Percentiles rank a stretch among this genome's conserved stretches.
Evolutionary conservation across 2,329 filamentous ascomycete species (phyloP).

Genomic region (Hypoxylon sp.): DNA sequence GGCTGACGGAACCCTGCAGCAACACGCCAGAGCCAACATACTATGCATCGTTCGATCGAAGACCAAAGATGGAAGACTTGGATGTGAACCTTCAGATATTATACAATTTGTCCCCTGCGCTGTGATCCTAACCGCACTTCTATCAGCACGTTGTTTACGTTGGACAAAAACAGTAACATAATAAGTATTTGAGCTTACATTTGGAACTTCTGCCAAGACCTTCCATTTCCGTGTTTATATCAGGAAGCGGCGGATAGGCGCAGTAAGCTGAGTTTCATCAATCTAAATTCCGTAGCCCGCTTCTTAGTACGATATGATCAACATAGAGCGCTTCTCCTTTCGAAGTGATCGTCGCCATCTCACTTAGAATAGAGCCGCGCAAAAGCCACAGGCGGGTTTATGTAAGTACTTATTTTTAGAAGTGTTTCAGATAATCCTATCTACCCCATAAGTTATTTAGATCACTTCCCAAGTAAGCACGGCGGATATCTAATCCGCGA

Average conservation of each 20-base stretch:
- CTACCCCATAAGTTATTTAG: neutral
- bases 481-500: neutral
- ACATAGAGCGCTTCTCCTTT: neutral
- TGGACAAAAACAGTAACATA: slow-evolving; percentile 4
- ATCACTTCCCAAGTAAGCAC: neutral
- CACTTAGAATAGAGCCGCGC: neutral
- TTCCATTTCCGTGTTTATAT: slow-evolving; percentile 11
- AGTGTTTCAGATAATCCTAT: slow-evolving; percentile 3
- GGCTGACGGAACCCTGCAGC: slow-evolving; percentile 13
- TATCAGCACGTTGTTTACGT: neutral
- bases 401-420: slow-evolving; percentile 12
- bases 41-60: slow-evolving; percentile 21
- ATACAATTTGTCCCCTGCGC: neutral
- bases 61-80: slow-evolving; percentile 18
- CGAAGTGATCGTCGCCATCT: slow-evolving; percentile 14
- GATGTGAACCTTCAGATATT: slow-evolving; percentile 3
- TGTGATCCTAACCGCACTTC: neutral
- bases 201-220: slow-evolving; percentile 1
- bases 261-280: slow-evolving; percentile 10
- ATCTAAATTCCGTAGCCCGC: neutral
- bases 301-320: neutral
- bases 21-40: slow-evolving; percentile 13
- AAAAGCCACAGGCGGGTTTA: neutral
- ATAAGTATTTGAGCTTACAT: neutral
- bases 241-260: slow-evolving; percentile 2